Evolutionary conservation across 2,329 filamentous ascomycete species (phyloP), one percentile per base, ranked within the genome.

Genomic region (Fusarium fujikuroi): DNA sequence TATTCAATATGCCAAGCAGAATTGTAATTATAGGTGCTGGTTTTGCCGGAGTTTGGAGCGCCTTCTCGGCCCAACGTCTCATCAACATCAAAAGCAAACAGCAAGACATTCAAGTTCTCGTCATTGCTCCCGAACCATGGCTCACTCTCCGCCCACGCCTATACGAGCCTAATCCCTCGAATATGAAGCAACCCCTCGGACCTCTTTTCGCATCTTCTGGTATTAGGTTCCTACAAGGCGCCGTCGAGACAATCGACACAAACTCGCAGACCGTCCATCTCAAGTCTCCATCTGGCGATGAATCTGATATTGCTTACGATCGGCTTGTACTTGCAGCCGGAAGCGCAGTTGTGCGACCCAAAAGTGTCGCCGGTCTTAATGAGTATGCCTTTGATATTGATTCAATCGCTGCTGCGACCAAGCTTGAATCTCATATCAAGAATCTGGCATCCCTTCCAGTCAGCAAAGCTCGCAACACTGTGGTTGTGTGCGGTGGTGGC

Each of bases 311-410:
- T 7, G 3, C 5, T 15, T 84, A 82, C 30, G 74, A 80, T 56
- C 77, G 81, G 3, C 78, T 84, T 6, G 70, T 84, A 3, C 66
- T 84, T 0, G 81, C 83, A 0, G 79, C 82, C 1, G 82, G 83
- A 4, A 84, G 83, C 50, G 50, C 66, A 6, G 67, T 84, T 4
- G 49, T 76, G 0, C 76, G 70, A 8, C 82, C 83, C 1, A 34
- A 37, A 7, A 54, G 60, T 1, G 72, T 75, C 2, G 1, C 69
- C 0, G 82, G 83, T 1, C 73, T 84, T 4, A n/a, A 69, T 0
- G 30, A 82, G 28, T 63, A 84, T 61, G 73, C 77, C 0, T 84
- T 84, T 53, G 75, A 80, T 34, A 75, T 84, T 18, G 82, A 84
- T 50, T 74, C 76, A 0, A 39, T 83, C 0, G 56, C 75, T 0